Evolutionary conservation across 2,329 filamentous ascomycete genomes (phyloP).

Genomic region (Fusarium succisae): DNA sequence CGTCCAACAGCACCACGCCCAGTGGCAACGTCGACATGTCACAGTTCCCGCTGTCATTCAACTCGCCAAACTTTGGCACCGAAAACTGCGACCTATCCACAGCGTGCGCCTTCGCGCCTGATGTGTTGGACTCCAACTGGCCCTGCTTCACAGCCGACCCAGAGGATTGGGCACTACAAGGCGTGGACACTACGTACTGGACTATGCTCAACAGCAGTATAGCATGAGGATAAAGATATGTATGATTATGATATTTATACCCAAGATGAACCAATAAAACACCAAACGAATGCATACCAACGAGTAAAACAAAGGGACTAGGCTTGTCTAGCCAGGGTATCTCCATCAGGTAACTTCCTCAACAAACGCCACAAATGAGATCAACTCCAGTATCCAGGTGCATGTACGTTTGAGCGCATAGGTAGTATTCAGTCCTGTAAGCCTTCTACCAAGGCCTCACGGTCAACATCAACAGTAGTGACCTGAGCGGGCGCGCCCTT

Average conservation of each 20-base stretch:
- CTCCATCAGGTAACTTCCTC: slow-evolving; percentile 33
- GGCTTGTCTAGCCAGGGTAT: slow-evolving; percentile 42
- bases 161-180: slow-evolving; percentile 54
- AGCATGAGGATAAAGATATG: slow-evolving; percentile 8
- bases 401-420: slow-evolving; percentile 2
- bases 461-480: slow-evolving; percentile 66
- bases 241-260: slow-evolving; percentile 34
- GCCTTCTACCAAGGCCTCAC: slow-evolving; percentile 68
- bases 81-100: slow-evolving; percentile 6
- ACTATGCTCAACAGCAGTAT: slow-evolving; percentile 44
- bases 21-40: slow-evolving; percentile 5
- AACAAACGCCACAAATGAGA: slow-evolving; percentile 40
- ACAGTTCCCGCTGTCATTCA: slow-evolving; percentile 16
- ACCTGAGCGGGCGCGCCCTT: slow-evolving; percentile 65
- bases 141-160: slow-evolving; percentile 45
- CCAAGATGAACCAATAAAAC: slow-evolving; percentile 21
- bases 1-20: slow-evolving; percentile 25
- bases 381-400: slow-evolving; percentile 33
- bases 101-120: slow-evolving; percentile 7
- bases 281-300: slow-evolving; percentile 27
- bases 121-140: slow-evolving; percentile 33
- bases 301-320: slow-evolving; percentile 29
- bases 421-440: slow-evolving; percentile 49
- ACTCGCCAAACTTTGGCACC: slow-evolving; percentile 9
- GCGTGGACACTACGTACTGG: slow-evolving; percentile 52